Base-by-base conservation (phyloP, 352 stramenopile species). In the Discostella stelligera region DNA sequence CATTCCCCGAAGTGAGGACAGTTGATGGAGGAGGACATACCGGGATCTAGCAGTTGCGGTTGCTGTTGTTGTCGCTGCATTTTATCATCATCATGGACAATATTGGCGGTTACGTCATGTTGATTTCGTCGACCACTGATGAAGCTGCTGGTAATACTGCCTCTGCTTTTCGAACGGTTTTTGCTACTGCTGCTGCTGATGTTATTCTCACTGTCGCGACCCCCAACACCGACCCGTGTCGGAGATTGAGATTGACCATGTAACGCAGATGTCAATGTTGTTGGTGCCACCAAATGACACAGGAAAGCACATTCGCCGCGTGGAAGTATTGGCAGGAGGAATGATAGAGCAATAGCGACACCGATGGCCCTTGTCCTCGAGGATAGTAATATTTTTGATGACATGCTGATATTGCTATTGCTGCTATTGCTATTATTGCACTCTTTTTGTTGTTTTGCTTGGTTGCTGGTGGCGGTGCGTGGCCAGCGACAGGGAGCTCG, bases 1-100 rank as follows among this genome's bases (percentile, higher is more conserved):
- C 87, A 93, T 25, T 58, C 79, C 1, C 66, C 77, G 67, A 93
- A 93, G 61, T 91, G 85, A 52, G 71, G 71, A 68, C 77, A 84
- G 9, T 68, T 58, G 25, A 81, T 81, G 20, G 52, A 20, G 0
- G 52, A 60, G 8, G 52, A 60, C 3, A 21, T 9, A 16, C 1
- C 0, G 52, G 52, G n/a, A 7, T 20, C 7, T 14, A 3, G 20
- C 37, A 2, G 37, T 44, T 44, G 37, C 37, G 7, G 37, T 44
- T 44, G 37, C 7, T 44, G 37, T 8, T 10, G 7, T 8, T 44
- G 37, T 44, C 13, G 37, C 11, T 44, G 37, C 13, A 44, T 44
- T 8, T 44, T 8, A 44, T 44, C 37, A 44, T 44, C 37, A 44
- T 44, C 27, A 5, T 32, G 27, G 5, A 32, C 27, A 32, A 32